phyloP scores from a whole-genome alignment of 768 basidiomycete species.

The Xerocomellus amylosporus region DNA sequence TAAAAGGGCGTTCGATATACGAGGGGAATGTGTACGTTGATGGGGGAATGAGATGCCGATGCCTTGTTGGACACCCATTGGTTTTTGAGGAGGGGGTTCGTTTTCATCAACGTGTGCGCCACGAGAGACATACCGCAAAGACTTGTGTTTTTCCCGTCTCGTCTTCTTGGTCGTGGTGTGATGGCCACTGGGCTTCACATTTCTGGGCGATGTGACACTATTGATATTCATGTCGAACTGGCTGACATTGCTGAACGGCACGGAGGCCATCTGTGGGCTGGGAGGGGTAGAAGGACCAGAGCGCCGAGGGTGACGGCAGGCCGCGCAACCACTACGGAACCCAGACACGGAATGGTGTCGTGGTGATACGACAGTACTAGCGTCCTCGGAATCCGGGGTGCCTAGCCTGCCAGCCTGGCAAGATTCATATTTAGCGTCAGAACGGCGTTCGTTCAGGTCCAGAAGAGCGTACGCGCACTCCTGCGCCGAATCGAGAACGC shows the following conservation, averaged over 20 bases:
- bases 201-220: background rate
- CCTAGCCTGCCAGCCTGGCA: background rate
- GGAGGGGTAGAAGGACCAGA: constrained; percentile 12
- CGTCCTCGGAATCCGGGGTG: constrained; percentile 18
- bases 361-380: background rate
- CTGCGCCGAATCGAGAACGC: background rate
- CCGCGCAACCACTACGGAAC: constrained; percentile 30
- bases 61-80: background rate
- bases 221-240: background rate
- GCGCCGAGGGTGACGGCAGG: constrained; percentile 24
- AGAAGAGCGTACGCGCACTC: background rate
- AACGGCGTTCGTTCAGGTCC: background rate
- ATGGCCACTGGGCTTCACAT: background rate
- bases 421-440: background rate
- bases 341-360: constrained; percentile 10
- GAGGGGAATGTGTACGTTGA: constrained; percentile 8
- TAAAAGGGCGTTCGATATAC: constrained; percentile 8
- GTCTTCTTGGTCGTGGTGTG: constrained; percentile 3
- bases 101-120: constrained; percentile 19
- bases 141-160: constrained; percentile 4
- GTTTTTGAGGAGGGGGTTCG: constrained; percentile 7
- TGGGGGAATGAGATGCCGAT: constrained; percentile 15
- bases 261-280: constrained; percentile 1
- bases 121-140: background rate
- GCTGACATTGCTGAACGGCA: constrained; percentile 1